These are phyloP conservation scores for Royoungia palumana DNA, from an alignment of 768 basidiomycete species.

Conservation along the genomic window DNA sequence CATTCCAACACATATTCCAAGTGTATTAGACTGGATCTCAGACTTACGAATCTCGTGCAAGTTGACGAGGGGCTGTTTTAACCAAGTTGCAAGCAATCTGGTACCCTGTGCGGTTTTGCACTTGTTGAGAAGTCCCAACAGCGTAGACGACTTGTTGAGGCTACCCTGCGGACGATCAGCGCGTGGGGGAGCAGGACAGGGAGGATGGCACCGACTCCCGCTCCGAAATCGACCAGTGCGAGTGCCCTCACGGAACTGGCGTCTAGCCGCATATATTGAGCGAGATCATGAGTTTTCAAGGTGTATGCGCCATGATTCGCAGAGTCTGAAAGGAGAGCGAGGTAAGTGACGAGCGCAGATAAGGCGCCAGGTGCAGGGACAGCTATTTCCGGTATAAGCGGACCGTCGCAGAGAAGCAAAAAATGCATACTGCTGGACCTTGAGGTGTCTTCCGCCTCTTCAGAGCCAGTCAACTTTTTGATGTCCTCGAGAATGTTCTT, in stretches of 20 bases:
- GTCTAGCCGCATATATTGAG: constrained; percentile 94
- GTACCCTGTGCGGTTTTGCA: constrained; percentile 97
- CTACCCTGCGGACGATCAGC: constrained; percentile 40
- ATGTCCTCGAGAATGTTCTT: constrained; percentile 82
- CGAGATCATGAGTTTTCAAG: constrained; percentile 83
- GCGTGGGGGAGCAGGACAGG: not conserved
- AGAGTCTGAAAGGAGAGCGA: constrained; percentile 73
- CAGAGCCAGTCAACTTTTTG: constrained; percentile 37
- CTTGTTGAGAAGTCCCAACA: constrained; percentile 88
- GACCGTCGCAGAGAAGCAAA: not conserved
- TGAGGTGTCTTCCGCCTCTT: constrained; percentile 22
- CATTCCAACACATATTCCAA: not conserved
- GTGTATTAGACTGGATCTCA: not conserved
- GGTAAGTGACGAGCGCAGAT: constrained; percentile 77
- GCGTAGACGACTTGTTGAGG: constrained; percentile 75
- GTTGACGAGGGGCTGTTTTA: constrained; percentile 95
- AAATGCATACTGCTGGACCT: constrained; percentile 8
- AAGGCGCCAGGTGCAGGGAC: constrained; percentile 72
- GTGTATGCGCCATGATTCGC: constrained; percentile 78
- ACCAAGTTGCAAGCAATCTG: constrained; percentile 82
- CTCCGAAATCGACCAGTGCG: constrained; percentile 73
- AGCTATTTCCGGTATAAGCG: constrained; percentile 45
- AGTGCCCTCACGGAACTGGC: constrained; percentile 91
- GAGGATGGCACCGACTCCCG: constrained; percentile 24
- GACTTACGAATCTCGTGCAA: constrained; percentile 85